Evolutionary conservation across 192 early-diverging fungal species (phyloP).

Genomic region (Coemansia sp.): DNA sequence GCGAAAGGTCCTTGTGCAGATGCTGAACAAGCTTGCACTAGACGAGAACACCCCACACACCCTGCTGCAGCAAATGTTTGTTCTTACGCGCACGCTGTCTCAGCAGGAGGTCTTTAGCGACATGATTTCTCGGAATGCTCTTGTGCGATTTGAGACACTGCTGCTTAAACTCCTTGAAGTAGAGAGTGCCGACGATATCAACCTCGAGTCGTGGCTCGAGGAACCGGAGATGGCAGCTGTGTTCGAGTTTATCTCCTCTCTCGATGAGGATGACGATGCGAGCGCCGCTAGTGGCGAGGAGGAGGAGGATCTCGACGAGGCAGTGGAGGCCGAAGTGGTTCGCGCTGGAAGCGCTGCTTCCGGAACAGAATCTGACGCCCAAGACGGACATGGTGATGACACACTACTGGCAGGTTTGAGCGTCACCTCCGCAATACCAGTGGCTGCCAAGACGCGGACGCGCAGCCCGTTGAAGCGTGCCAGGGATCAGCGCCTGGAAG

Average conservation of each 20-base stretch:
- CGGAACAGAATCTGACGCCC: conserved; percentile 23
- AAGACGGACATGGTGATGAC: neutral
- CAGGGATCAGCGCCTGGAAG: conserved; percentile 35
- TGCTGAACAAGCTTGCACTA: conserved; percentile 58
- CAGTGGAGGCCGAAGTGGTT: neutral
- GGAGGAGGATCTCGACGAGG: conserved; percentile 14
- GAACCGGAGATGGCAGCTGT: conserved; percentile 51
- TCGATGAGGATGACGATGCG: conserved; percentile 16
- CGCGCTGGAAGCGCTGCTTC: neutral
- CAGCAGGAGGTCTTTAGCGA: conserved; percentile 58
- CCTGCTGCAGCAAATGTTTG: conserved; percentile 51
- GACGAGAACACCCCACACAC: conserved; percentile 39
- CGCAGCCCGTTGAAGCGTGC: conserved; percentile 43
- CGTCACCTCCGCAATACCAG: conserved; percentile 28
- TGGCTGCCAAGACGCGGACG: conserved; percentile 12
- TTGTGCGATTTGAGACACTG: conserved; percentile 58
- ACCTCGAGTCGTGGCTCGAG: conserved; percentile 46
- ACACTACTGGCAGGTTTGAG: neutral
- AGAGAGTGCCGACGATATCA: conserved; percentile 39
- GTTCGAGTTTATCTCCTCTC: conserved; percentile 48
- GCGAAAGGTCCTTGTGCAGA: conserved; percentile 63
- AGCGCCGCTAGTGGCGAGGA: conserved; percentile 5
- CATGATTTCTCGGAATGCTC: conserved; percentile 57
- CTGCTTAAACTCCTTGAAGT: conserved; percentile 58
- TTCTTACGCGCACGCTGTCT: conserved; percentile 32